phyloP scores from a whole-genome alignment of 352 stramenopile genomes.

The Globisporangium radiosum region DNA sequence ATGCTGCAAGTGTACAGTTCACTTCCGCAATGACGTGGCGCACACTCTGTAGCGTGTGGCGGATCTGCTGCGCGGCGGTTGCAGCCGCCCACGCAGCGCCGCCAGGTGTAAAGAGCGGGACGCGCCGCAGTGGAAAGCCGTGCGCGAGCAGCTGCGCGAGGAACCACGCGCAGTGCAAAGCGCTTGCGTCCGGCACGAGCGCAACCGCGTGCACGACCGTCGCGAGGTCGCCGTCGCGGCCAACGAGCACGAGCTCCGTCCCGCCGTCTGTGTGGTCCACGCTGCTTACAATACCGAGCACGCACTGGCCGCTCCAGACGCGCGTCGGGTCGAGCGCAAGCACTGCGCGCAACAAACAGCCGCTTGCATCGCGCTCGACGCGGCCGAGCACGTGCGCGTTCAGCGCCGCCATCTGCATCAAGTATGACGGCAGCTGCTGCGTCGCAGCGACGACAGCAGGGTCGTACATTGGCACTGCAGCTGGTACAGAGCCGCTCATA shows the following conservation, averaged over 20 bases:
- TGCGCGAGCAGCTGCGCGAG: conserved; percentile 34
- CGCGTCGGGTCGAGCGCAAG: conserved; percentile 32
- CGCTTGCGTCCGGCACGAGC: conserved; percentile 24
- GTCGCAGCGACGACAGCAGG: conserved; percentile 12
- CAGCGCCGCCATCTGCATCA: conserved; percentile 25
- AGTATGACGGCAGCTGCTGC: conserved; percentile 34
- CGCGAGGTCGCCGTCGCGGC: conserved; percentile 30
- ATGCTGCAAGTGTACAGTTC: conserved; percentile 14
- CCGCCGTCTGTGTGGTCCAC: conserved; percentile 22
- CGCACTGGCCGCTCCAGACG: conserved; percentile 33
- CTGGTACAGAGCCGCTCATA: no score
- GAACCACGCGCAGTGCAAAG: conserved; percentile 35
- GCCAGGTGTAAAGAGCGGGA: conserved; percentile 31
- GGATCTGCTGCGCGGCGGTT: conserved; percentile 18
- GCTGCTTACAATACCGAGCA: conserved; percentile 31
- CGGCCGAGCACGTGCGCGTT: conserved; percentile 27
- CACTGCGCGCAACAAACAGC: conserved; percentile 25
- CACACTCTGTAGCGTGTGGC: conserved; percentile 32
- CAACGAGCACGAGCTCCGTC: conserved; percentile 29
- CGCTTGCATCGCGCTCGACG: conserved; percentile 22
- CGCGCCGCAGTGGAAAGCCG: conserved; percentile 35
- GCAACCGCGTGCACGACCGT: conserved; percentile 29
- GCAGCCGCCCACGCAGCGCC: conserved; percentile 15
- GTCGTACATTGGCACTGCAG: no score
- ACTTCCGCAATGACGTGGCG: conserved; percentile 31